Base-by-base conservation (phyloP, 1,139 yeast species). In the Saccharomyces pastorianus region DNA sequence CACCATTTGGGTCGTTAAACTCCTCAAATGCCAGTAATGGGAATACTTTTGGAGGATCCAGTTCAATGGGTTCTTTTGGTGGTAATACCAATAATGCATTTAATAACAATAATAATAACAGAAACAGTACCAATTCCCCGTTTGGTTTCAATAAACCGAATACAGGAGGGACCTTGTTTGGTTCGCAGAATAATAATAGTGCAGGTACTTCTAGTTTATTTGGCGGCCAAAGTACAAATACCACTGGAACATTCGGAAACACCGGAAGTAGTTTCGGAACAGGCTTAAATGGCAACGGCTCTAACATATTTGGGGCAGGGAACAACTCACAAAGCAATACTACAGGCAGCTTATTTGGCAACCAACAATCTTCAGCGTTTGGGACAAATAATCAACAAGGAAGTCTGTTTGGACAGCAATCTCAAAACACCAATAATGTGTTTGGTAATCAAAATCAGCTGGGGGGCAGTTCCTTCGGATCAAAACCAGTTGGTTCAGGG, bases 101-200 rank as follows among this genome's bases (percentile, higher is more conserved):
- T n/a, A 60, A 58, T 46, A 51, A 58, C 25, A 20, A 26, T 28
- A 32, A 41, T 14, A 42, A 29, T 29, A 27, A 27, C 4, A 57
- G 55, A 20, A 49, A 54, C 20, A 52, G 57, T 31, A 53, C 56
- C 27, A 58, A 50, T 34, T 56, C 64, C 23, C 61, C 60, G 9
- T 62, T 68, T 59, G 70, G 70, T 3, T 57, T 59, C 53, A 62
- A 58, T 52, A 63, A 59, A 49, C 59, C 60, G 44, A 62, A 62
- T 42, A 53, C 63, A 1, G 44, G 44, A 11, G 44, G 44, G 20
- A 17, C 44, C 6, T 20, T 38, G 23, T 38, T 38, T 9, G 25
- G 25, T 20, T 38, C 44, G n/a, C 44, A 38, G 25, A 38, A 38
- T 6, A 26, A 26, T 27, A 46, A 25, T 17, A 46, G 20, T 25